Conservation (phyloP, 2,329 filamentous ascomycete genomes). For the Knufia fluminis region DNA sequence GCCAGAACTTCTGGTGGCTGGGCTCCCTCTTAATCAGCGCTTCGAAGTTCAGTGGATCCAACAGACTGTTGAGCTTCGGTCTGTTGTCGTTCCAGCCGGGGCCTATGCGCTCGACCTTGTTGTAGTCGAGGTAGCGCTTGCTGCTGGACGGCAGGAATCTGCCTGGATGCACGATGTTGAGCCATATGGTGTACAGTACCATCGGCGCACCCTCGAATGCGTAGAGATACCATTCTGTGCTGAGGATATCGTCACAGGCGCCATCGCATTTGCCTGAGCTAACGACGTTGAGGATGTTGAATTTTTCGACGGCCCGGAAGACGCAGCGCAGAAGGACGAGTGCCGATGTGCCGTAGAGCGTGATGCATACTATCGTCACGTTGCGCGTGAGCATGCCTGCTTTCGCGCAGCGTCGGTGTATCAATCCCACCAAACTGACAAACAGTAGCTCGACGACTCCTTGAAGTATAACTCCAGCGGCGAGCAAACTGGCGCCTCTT, state of each 20-base stretch:
- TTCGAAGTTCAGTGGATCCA: constrained; percentile 25
- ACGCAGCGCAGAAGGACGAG: constrained; percentile 30
- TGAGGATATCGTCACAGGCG: constrained; percentile 24
- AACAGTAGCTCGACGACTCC: constrained; percentile 26
- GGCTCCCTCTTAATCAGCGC: constrained; percentile 23
- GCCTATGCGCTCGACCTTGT: constrained; percentile 26
- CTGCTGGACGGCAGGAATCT: constrained; percentile 25
- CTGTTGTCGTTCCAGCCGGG: constrained; percentile 28
- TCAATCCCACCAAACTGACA: constrained; percentile 22
- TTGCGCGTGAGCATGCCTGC: constrained; percentile 18
- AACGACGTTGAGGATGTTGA: constrained; percentile 21
- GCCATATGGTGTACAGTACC: constrained; percentile 29
- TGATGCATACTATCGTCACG: constrained; percentile 27
- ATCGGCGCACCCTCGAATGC: constrained; percentile 31
- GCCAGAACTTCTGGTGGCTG: constrained; percentile 27
- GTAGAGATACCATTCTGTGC: constrained; percentile 31
- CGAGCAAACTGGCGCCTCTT: constrained; percentile 25
- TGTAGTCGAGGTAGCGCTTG: constrained; percentile 25
- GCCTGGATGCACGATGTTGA: constrained; percentile 32
- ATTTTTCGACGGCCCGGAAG: constrained; percentile 29
- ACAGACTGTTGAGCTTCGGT: constrained; percentile 24
- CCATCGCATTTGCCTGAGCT: constrained; percentile 16
- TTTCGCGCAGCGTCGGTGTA: constrained; percentile 26
- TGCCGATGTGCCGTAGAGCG: constrained; percentile 29
- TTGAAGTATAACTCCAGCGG: constrained; percentile 26